Conservation (phyloP, 2,329 filamentous ascomycete species). For the Diplocarpon rosae region DNA sequence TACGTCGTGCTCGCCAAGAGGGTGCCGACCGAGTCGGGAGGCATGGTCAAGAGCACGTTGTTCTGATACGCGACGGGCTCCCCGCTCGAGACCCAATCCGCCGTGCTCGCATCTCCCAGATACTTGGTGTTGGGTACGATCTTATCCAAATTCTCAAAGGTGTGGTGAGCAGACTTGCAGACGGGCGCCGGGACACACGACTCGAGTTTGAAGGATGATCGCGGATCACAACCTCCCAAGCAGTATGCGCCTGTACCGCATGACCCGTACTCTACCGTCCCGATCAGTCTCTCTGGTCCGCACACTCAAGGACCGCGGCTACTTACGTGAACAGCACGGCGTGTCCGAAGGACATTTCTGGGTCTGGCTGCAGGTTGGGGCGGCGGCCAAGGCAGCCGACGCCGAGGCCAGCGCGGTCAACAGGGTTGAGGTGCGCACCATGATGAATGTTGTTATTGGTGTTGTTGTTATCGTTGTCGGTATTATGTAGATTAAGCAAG, state of each 20-base stretch:
- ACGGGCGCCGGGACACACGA: slow-evolving; percentile 77
- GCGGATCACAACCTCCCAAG: slow-evolving; percentile 86
- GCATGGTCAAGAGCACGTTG: slow-evolving; percentile 79
- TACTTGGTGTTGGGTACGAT: slow-evolving; percentile 68
- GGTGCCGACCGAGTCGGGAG: slow-evolving; percentile 72
- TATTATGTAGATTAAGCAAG: no score
- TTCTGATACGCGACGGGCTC: slow-evolving; percentile 56
- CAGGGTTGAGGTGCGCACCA: slow-evolving; percentile 23
- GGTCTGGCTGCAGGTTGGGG: slow-evolving; percentile 34
- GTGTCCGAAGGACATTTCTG: slow-evolving; percentile 58
- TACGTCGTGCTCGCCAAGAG: slow-evolving; percentile 76
- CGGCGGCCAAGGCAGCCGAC: slow-evolving; percentile 16
- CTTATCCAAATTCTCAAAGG: slow-evolving; percentile 60
- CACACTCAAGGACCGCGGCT: background rate
- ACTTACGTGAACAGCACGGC: slow-evolving; percentile 73
- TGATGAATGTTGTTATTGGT: slow-evolving; percentile 15
- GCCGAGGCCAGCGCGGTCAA: slow-evolving; percentile 18
- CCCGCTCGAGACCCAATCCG: slow-evolving; percentile 86
- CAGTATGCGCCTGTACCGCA: slow-evolving; percentile 94
- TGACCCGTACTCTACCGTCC: slow-evolving; percentile 66
- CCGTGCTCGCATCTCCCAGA: slow-evolving; percentile 66
- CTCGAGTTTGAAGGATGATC: slow-evolving; percentile 70
- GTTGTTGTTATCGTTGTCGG: no score
- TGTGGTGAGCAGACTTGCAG: slow-evolving; percentile 65
- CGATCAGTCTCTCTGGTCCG: background rate